Conservation (phyloP, 345 rosid genomes). For the Gossypium ekmanianum region DNA sequence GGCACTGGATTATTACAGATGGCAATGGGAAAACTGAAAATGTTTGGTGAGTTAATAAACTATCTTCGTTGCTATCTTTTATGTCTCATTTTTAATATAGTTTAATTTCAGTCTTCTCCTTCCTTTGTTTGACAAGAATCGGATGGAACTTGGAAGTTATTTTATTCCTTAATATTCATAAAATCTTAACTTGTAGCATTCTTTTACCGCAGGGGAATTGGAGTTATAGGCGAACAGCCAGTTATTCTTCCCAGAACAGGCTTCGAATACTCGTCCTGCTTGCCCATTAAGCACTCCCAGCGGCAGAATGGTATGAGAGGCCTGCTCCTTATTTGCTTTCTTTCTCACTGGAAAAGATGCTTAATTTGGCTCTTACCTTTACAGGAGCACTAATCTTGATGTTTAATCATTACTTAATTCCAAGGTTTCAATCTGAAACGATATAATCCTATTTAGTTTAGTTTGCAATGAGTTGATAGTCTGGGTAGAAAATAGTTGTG, state of each 20-base stretch:
- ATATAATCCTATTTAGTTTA: neutral
- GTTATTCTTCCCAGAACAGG: constrained; percentile 64
- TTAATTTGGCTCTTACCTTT: neutral
- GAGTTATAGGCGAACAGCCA: constrained; percentile 80
- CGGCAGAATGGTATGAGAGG: constrained; percentile 60
- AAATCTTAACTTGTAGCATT: constrained; percentile 1
- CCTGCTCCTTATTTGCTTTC: neutral
- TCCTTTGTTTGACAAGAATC: neutral
- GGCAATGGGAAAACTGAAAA: constrained; percentile 63
- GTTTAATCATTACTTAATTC: neutral
- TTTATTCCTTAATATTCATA: neutral
- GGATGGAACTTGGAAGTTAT: neutral
- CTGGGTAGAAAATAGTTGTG: neutral
- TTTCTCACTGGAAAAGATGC: neutral
- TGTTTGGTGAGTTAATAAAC: constrained; percentile 48
- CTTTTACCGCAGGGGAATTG: constrained; percentile 48
- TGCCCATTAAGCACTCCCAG: constrained; percentile 61
- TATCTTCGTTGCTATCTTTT: constrained; percentile 2
- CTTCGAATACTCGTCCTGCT: constrained; percentile 76
- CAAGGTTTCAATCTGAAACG: neutral
- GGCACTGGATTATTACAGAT: constrained; percentile 73
- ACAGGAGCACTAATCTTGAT: neutral
- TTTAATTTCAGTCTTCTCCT: neutral
- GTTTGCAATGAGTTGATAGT: neutral
- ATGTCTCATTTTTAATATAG: neutral